A percentile compares a stretch with the other conserved stretches of the same genome.
Evolutionary conservation across 1,284 basidiomycete genomes (phyloP).

Genomic region (Ceratobasidium sp.): DNA sequence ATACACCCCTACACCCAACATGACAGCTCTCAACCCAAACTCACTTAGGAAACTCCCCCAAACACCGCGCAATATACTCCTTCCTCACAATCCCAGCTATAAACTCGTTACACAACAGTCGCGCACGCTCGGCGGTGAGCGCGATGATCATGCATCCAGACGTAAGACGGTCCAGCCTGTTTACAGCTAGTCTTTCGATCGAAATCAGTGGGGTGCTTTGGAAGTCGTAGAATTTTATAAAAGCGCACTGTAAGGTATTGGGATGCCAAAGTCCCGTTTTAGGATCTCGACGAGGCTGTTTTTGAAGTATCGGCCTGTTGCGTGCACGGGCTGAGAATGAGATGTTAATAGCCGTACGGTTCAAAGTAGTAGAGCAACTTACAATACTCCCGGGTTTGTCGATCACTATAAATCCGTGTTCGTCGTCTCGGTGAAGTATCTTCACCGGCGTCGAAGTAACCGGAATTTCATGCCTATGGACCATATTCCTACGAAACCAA

Average conservation of each 20-base stretch:
- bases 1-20: neutral
- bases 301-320: constrained; percentile 87
- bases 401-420: constrained; percentile 89
- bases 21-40: constrained; percentile 53
- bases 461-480: constrained; percentile 96
- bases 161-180: constrained; percentile 93
- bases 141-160: constrained; percentile 97
- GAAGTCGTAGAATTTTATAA: no score
- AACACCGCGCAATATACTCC: constrained; percentile 90
- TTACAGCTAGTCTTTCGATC: constrained; percentile 75
- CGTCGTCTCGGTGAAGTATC: constrained; percentile 81
- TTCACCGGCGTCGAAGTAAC: constrained; percentile 89
- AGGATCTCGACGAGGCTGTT: constrained; percentile 92
- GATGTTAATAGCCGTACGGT: no score
- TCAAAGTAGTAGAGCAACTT: constrained; percentile 58
- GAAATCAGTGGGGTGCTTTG: neutral
- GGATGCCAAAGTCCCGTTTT: constrained; percentile 84
- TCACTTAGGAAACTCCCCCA: constrained; percentile 85
- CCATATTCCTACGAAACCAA: constrained; percentile 76
- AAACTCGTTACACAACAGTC: constrained; percentile 81
- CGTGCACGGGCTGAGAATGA: constrained; percentile 80
- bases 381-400: constrained; percentile 95
- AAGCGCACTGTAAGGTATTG: constrained; percentile 84
- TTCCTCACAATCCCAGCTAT: constrained; percentile 83
- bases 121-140: constrained; percentile 65